phyloP scores from a whole-genome alignment of 371 early-diverging fungal genomes.

The Rhizopus microsporus region DNA sequence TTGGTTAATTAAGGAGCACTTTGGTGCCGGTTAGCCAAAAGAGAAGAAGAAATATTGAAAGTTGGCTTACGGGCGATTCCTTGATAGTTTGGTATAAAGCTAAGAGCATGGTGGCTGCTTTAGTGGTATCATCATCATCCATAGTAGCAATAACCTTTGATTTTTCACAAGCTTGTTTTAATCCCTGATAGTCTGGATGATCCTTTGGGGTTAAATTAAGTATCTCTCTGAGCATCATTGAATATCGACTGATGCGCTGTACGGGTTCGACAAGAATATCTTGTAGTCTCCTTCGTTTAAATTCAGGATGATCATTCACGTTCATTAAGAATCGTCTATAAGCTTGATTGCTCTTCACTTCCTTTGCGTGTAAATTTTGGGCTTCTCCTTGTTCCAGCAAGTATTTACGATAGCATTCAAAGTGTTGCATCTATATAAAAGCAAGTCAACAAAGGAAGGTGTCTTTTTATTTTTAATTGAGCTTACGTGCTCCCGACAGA shows the following conservation, averaged over 20 bases:
- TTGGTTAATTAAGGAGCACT: slow-evolving; percentile 47
- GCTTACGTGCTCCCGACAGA: slow-evolving; percentile 49
- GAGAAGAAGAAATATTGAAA: neutral
- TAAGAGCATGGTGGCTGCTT: slow-evolving; percentile 36
- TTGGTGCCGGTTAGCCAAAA: neutral
- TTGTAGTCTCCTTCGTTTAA: slow-evolving; percentile 30
- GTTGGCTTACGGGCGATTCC: slow-evolving; percentile 30
- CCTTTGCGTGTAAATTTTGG: slow-evolving; percentile 36
- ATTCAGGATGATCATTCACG: slow-evolving; percentile 36
- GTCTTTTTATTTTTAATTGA: neutral
- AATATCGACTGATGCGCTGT: slow-evolving; percentile 48
- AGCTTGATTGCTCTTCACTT: slow-evolving; percentile 32
- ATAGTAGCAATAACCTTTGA: slow-evolving; percentile 41
- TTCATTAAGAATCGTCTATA: slow-evolving; percentile 37
- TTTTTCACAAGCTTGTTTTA: slow-evolving; percentile 35
- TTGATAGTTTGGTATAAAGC: slow-evolving; percentile 31
- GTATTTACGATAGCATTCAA: slow-evolving; percentile 52
- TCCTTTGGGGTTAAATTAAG: slow-evolving; percentile 34
- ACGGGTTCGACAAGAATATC: slow-evolving; percentile 48
- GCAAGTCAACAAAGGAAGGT: neutral
- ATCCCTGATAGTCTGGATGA: slow-evolving; percentile 35
- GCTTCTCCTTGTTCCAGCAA: slow-evolving; percentile 38
- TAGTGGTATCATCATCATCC: slow-evolving; percentile 48
- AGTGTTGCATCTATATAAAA: slow-evolving; percentile 34
- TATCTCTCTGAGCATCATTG: slow-evolving; percentile 48